Percentiles rank a stretch among this genome's conserved stretches.
These are phyloP conservation scores for Stylosanthes scabra DNA, from an alignment of 331 rosid genomes.

Conservation along the genomic window DNA sequence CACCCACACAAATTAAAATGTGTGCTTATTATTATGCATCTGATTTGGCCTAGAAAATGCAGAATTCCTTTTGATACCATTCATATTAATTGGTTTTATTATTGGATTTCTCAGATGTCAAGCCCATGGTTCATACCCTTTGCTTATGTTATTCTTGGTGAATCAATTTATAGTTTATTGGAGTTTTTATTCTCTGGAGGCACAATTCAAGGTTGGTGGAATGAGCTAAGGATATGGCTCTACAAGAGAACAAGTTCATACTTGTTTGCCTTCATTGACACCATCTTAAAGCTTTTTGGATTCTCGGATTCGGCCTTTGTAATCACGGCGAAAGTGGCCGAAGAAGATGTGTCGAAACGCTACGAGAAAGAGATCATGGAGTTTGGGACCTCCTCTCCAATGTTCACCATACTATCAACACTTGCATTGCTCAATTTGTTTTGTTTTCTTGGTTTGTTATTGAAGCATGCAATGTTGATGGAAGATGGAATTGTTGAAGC, in stretches of 20 bases:
- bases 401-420: constrained; percentile 65
- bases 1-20: neutral
- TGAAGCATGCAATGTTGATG: constrained; percentile 44
- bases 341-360: constrained; percentile 60
- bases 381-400: constrained; percentile 73
- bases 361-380: constrained; percentile 75
- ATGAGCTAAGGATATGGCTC: constrained; percentile 73
- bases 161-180: constrained; percentile 46
- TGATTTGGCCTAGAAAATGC: neutral
- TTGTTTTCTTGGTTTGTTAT: constrained; percentile 52
- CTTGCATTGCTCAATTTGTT: constrained; percentile 62
- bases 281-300: constrained; percentile 53
- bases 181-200: constrained; percentile 70
- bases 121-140: constrained; percentile 82
- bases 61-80: neutral
- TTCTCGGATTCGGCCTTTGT: constrained; percentile 39
- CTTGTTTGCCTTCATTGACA: constrained; percentile 63
- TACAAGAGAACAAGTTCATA: constrained; percentile 79
- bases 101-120: constrained; percentile 55
- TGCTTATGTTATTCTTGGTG: constrained; percentile 58
- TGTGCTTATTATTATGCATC: neutral
- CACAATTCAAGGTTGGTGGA: constrained; percentile 84
- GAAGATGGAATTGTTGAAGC: constrained; percentile 25
- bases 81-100: constrained; percentile 4
- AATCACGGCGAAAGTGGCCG: constrained; percentile 56